Evolutionary conservation across 164 flowering plant genomes (phyloP).

Genomic region (Vitis rotundifolia): DNA sequence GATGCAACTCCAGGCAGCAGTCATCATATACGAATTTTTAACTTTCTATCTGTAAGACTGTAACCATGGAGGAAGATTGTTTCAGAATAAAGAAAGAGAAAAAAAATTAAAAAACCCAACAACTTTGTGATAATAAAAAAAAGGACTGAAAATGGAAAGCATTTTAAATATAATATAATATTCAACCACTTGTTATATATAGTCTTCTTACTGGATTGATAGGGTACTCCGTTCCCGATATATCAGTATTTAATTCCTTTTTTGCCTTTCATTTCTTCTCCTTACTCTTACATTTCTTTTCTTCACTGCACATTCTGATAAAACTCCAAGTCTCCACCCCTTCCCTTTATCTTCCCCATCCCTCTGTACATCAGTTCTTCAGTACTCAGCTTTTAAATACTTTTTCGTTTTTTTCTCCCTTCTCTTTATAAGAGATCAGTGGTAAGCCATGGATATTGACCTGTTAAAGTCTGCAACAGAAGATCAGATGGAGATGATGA

Average conservation of each 20-base stretch:
- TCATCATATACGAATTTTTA: background rate
- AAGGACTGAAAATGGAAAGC: constrained; percentile 2
- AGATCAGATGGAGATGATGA: constrained; percentile 60
- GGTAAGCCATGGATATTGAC: constrained; percentile 29
- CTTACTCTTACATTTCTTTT: constrained; percentile 20
- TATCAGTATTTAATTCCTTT: constrained; percentile 30
- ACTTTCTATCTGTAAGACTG: background rate
- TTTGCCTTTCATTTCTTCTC: constrained; percentile 9
- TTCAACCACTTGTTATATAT: constrained; percentile 38
- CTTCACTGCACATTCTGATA: constrained; percentile 46
- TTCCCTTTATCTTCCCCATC: constrained; percentile 35
- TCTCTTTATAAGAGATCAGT: background rate
- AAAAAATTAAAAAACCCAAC: constrained; percentile 19
- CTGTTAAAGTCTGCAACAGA: constrained; percentile 31
- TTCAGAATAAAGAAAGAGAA: background rate
- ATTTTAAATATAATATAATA: constrained; percentile 12
- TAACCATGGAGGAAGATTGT: background rate
- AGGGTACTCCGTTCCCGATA: constrained; percentile 43
- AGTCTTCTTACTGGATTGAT: constrained; percentile 26
- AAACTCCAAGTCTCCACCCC: constrained; percentile 33
- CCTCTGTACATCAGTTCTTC: constrained; percentile 34
- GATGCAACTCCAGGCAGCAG: background rate
- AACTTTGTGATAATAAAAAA: constrained; percentile 25
- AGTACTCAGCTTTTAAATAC: constrained; percentile 28
- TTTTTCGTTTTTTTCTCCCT: constrained; percentile 3